Conservation (phyloP, 1,139 yeast species). For the Eremothecium gossypii region DNA sequence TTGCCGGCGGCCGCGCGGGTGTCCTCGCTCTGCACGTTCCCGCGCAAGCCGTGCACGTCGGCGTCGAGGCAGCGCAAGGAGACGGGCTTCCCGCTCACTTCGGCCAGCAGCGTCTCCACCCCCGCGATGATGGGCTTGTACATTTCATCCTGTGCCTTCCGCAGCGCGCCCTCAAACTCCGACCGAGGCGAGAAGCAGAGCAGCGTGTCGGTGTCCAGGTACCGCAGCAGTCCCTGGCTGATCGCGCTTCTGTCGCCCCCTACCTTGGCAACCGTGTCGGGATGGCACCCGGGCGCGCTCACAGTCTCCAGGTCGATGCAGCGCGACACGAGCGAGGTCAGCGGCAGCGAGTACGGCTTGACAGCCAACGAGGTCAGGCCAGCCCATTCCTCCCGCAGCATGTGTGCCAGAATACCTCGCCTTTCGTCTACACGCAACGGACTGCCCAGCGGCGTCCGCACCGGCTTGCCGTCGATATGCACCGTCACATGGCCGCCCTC, state of each 20-base stretch:
- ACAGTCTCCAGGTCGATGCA: slow-evolving; percentile 56
- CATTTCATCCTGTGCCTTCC: slow-evolving; percentile 64
- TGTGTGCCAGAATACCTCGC: slow-evolving; percentile 57
- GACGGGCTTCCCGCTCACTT: slow-evolving; percentile 33
- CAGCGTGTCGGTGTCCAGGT: slow-evolving; percentile 88
- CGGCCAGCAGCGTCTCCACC: slow-evolving; percentile 54
- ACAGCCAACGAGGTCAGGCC: slow-evolving; percentile 60
- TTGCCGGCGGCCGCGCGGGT: slow-evolving; percentile 53
- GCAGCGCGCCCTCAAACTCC: slow-evolving; percentile 76
- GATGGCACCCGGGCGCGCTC: slow-evolving; percentile 27
- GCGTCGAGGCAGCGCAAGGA: slow-evolving; percentile 60
- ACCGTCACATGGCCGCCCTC: slow-evolving; percentile 36
- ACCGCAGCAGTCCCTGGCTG: slow-evolving; percentile 53
- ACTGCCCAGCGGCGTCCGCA: slow-evolving; percentile 80
- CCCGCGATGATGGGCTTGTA: slow-evolving; percentile 67
- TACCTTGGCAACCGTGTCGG: slow-evolving; percentile 47
- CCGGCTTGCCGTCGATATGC: slow-evolving; percentile 62
- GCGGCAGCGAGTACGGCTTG: slow-evolving; percentile 72
- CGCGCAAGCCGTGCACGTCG: slow-evolving; percentile 70
- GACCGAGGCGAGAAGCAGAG: slow-evolving; percentile 71
- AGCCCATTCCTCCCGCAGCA: slow-evolving; percentile 85
- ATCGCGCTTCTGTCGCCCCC: slow-evolving; percentile 48
- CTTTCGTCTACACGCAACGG: slow-evolving; percentile 52
- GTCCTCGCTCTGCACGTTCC: slow-evolving; percentile 58
- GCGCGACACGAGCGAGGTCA: slow-evolving; percentile 80